Evolutionary conservation across 306 rosid genomes (phyloP).

Genomic region (Cercis canadensis): DNA sequence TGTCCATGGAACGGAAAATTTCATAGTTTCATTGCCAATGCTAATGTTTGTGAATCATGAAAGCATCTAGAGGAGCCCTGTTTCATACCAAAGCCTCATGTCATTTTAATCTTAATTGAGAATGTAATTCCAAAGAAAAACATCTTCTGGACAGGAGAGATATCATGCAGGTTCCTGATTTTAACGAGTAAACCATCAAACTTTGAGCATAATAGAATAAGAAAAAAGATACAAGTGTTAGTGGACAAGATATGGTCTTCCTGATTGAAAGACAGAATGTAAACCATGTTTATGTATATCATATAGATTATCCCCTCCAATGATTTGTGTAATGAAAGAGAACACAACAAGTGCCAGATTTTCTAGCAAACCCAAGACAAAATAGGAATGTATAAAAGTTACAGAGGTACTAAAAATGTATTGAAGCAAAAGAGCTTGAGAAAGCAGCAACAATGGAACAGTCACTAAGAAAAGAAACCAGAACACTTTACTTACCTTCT

Average conservation of each 20-base stretch:
- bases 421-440: slow-evolving; percentile 9
- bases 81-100: too few species aligned
- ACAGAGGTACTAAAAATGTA: not conserved
- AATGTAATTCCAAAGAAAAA: not conserved
- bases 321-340: too few species aligned
- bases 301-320: too few species aligned
- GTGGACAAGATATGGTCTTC: not conserved
- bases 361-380: too few species aligned
- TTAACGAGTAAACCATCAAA: too few species aligned
- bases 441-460: not conserved
- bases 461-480: slow-evolving; percentile 21
- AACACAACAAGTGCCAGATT: too few species aligned
- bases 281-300: slow-evolving; percentile 1
- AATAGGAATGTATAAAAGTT: too few species aligned
- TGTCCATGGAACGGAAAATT: not conserved
- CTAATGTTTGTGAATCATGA: not conserved
- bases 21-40: slow-evolving; percentile 12
- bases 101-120: too few species aligned
- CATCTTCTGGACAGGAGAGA: too few species aligned
- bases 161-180: too few species aligned
- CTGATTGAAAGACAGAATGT: slow-evolving; percentile 20
- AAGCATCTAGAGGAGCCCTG: too few species aligned
- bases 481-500: slow-evolving; percentile 57
- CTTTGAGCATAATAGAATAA: too few species aligned
- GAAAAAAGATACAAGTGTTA: not conserved